Percentiles rank a stretch among this genome's conserved stretches.
These are phyloP conservation scores for Xylariaceae sp. DNA, from an alignment of 2,329 filamentous ascomycete genomes.

Conservation along the genomic window DNA sequence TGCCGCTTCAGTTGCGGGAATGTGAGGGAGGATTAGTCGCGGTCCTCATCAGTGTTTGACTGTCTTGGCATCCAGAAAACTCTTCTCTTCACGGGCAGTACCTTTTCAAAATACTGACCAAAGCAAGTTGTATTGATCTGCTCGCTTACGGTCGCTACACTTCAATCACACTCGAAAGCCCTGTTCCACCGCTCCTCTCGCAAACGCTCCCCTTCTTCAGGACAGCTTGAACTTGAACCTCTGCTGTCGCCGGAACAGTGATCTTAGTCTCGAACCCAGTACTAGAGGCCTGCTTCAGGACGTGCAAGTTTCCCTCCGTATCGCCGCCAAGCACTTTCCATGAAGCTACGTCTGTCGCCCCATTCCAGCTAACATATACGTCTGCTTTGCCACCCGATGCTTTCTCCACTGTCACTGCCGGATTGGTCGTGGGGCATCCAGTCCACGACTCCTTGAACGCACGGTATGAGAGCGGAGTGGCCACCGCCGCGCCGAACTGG, in stretches of 20 bases:
- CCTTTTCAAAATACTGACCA: too few species aligned
- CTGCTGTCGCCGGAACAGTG: background rate
- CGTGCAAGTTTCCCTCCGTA: slow-evolving; percentile 7
- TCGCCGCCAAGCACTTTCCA: slow-evolving; percentile 31
- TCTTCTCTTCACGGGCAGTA: too few species aligned
- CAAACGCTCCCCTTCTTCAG: background rate
- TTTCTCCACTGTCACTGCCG: slow-evolving; percentile 13
- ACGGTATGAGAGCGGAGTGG: slow-evolving; percentile 30
- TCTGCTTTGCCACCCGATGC: slow-evolving; percentile 4
- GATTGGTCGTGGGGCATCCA: slow-evolving; percentile 17
- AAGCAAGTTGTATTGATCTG: too few species aligned
- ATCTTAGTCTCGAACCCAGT: slow-evolving; percentile 19
- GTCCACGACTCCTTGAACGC: slow-evolving; percentile 33
- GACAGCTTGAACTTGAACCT: background rate
- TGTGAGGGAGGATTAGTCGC: too few species aligned
- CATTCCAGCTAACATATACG: slow-evolving; percentile 37
- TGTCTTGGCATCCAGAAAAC: too few species aligned
- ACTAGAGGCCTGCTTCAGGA: slow-evolving; percentile 8
- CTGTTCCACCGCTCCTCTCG: background rate
- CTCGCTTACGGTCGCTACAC: background rate
- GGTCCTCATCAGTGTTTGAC: too few species aligned
- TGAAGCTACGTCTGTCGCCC: slow-evolving; percentile 33
- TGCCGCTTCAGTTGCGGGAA: too few species aligned
- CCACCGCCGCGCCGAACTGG: slow-evolving; percentile 27
- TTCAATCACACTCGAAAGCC: background rate